Evolutionary conservation across 768 basidiomycete genomes (phyloP), one percentile per base, ranked within the genome.

Genomic region (Russula virescens): DNA sequence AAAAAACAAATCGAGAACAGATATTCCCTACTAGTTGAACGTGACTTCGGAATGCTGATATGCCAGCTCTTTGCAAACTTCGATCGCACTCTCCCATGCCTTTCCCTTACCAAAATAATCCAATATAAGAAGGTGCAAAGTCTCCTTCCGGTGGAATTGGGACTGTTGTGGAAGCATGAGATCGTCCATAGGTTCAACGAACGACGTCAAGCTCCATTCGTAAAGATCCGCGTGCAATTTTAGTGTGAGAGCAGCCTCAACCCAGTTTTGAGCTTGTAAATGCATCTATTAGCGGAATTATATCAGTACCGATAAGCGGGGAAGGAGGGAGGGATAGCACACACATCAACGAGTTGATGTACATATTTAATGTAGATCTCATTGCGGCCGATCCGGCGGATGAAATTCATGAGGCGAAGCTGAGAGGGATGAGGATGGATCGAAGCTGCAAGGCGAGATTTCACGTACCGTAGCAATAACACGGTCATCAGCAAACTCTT

Each of bases 301-400:
- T 42, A 8, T 55, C n/a, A 46, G 56, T 13, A n/a, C 7, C 8
- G 23, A 21, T 10, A 42, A 48, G 55, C 50, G 46, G 38, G 21
- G 7, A 47, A 11, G 31, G 55, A 46, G 23, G 4, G 45, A 53
- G 23, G 38, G 31, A 2, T 54, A 60, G 59, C 34, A 64, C 86
- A 68, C 70, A 94, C 91, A 68, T 92, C 90, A 55, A 96, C 92
- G 26, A 97, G 85, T 71, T 95, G 92, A 71, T 97, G 93, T 25
- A 96, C 90, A 72, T 96, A 96, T 81, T 94, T 92, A 74, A 95
- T 90, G 69, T 94, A 96, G 63, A 97, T 94, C 71, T 95, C 94
- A 69, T 92, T 88, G 14, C 94, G 81, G 19, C 94, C 94, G 60
- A 96, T 94, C 19, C 89, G 83, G 19, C 92, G 83, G 67, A 96